These are phyloP conservation scores for Echeveria elegans DNA, from an alignment of 164 flowering plant genomes.

Conservation along the genomic window DNA sequence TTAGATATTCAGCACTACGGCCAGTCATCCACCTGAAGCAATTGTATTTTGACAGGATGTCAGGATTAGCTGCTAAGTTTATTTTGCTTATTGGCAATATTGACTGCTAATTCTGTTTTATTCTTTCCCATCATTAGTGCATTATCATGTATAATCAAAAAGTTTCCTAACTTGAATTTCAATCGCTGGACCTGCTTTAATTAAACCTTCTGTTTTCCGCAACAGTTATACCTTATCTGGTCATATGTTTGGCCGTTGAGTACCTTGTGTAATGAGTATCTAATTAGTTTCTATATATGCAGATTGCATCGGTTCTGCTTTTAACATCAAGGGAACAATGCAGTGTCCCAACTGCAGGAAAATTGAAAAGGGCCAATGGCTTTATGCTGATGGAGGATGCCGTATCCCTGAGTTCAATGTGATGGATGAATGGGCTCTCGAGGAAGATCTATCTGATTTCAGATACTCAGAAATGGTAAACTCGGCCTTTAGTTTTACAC, in stretches of 20 bases:
- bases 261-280: neutral
- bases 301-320: conserved; percentile 96
- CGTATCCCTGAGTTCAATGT: conserved; percentile 48
- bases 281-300: conserved; percentile 12
- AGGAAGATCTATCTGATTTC: conserved; percentile 15
- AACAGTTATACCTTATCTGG: neutral
- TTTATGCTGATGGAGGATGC: conserved; percentile 57
- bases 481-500: neutral
- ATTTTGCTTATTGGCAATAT: neutral
- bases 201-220: neutral
- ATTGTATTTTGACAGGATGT: neutral
- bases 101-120: neutral
- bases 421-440: conserved; percentile 78
- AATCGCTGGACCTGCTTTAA: neutral
- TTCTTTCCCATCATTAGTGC: neutral
- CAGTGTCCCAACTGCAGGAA: conserved; percentile 96
- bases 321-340: conserved; percentile 82
- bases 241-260: neutral
- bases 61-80: neutral
- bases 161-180: neutral
- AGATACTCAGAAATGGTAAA: conserved; percentile 2
- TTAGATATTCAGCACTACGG: no score
- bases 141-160: neutral
- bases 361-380: conserved; percentile 92
- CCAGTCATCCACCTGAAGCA: no score